Base-by-base conservation (phyloP, 2,329 filamentous ascomycete genomes). In the Chaetomium olivaceum region DNA sequence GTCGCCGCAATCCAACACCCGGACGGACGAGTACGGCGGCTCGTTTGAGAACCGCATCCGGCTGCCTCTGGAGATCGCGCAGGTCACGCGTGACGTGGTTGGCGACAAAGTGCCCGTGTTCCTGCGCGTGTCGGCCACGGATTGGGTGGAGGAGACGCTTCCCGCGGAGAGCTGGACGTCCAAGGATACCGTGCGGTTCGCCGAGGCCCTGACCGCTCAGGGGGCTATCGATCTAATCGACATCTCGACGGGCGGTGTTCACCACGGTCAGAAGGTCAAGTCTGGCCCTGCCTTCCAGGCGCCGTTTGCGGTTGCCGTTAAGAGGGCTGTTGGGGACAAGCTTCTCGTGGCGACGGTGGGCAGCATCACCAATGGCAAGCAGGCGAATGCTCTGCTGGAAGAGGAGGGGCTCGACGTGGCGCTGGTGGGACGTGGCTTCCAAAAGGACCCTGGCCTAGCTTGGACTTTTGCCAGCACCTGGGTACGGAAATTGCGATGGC, bases 211-310 rank as follows among this genome's bases (percentile, higher is more conserved):
- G 0, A 79, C 95, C 0, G 88, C 87, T 0, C 83, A 86, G 1
- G 80, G 78, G 14, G 36, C 36, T 5, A 91, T 94, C 2, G 91
- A 95, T 74, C 79, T 95, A 1, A 78, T 95, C 1, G 92, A 95
- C 72, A 84, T 93, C 9, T 89, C 86, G 1, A 85, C 83, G 2
- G 91, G 87, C 0, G 91, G 90, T 3, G 85, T 85, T 57, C 86
- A 92, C 72, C 76, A 81, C 0, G 73, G 76, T 57, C 86, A 88
- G 70, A 85, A 87, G 64, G 82, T 90, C 61, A 79, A 82, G 27
- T 74, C 78, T 2, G 86, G 85, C 0, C 87, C 87, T 0, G 89
- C 82, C 0, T 93, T 92, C 78, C 91, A 94, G 76, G 88, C 84
- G 0, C 85, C 83, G 0, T 89, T 92, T 70, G 87, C 91, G 0